Evolutionary conservation across 495 filamentous ascomycete species (phyloP), one percentile per base, ranked within the genome.

Genomic region (Hypoxylon crocopeplum): DNA sequence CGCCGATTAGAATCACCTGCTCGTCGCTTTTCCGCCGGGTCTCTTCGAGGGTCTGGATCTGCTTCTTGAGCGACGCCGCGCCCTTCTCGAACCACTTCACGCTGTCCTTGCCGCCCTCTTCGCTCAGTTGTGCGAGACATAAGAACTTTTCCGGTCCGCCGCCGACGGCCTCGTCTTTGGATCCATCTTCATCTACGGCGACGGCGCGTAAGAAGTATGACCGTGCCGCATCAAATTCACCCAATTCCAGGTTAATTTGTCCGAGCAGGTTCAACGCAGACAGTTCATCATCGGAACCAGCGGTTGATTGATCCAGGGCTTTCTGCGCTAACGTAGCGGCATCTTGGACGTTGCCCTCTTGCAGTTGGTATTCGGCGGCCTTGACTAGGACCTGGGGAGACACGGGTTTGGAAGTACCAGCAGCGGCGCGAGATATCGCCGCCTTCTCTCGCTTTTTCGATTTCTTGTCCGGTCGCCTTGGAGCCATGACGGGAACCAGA

Each of bases 71-170:
- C 33, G 87, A 84, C 20, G 76, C 75, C 0, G 88, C 87, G 12
- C 92, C 95, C 67, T 85, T 87, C 72, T 93, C 89, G 70, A 90
- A 98, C 92, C 93, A 97, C 21, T 69, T 66, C 27, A 98, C 87
- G 66, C 91, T 96, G 56, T 91, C 89, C 48, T 80, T 67, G 2
- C 94, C 95, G 30, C 94, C 94, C 47, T 90, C 82, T 46, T 94
- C 90, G 70, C 87, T 89, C 68, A 99, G 80, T 73, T 99, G 95
- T 37, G 95, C 94, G 20, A 98, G 79, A 86, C 92, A 97, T 1
- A 99, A 76, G 69, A 98, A 98, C 72, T 97, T 98, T 66, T 97
- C 94, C 0, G 92, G 85, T 0, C 93, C 95, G 6, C 90, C 91
- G 13, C 90, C 91, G 12, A 75, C 33, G 11, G 77, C 75, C 36